Evolutionary conservation across 2,329 filamentous ascomycete species (phyloP).

Genomic region (Pseudocercospora pini-densiflorae): DNA sequence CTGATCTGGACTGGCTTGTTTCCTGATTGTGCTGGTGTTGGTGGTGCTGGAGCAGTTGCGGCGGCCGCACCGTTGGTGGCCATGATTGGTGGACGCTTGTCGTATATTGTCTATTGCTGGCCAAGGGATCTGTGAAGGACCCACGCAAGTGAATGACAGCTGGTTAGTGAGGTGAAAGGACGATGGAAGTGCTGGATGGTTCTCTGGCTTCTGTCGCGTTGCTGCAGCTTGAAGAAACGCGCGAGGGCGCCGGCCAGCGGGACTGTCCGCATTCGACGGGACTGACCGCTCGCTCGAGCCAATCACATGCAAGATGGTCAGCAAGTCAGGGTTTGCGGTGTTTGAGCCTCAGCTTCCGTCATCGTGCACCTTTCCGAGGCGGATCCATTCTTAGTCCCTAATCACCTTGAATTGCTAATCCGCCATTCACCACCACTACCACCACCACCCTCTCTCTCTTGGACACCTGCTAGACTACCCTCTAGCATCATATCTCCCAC

Average conservation of each 20-base stretch:
- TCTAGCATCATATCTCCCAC: not conserved
- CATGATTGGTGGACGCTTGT: slow-evolving; percentile 22
- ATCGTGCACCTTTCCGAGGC: slow-evolving; percentile 1
- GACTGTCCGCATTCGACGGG: too few relatives aligned
- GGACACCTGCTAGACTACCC: slow-evolving; percentile 1
- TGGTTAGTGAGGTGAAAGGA: not conserved
- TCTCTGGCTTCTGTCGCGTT: not conserved
- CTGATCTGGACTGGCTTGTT: slow-evolving; percentile 41
- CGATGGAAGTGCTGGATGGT: not conserved
- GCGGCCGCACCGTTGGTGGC: slow-evolving; percentile 33
- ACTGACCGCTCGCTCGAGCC: not conserved
- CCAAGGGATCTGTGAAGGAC: not conserved
- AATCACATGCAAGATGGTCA: not conserved
- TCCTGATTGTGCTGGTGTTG: slow-evolving; percentile 32
- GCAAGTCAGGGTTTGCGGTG: not conserved
- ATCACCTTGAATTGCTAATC: not conserved
- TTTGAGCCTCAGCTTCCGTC: not conserved
- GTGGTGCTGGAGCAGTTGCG: slow-evolving; percentile 27
- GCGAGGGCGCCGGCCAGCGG: too few relatives aligned
- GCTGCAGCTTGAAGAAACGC: not conserved
- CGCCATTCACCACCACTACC: slow-evolving; percentile 5
- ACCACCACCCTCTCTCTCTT: not conserved
- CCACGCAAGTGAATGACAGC: not conserved
- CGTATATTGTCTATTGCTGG: not conserved
- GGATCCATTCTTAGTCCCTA: not conserved